A percentile compares a stretch with the other conserved stretches of the same genome.
Evolutionary conservation across 1,139 yeast species (phyloP).

Genomic region (Saccharomyces pastorianus): DNA sequence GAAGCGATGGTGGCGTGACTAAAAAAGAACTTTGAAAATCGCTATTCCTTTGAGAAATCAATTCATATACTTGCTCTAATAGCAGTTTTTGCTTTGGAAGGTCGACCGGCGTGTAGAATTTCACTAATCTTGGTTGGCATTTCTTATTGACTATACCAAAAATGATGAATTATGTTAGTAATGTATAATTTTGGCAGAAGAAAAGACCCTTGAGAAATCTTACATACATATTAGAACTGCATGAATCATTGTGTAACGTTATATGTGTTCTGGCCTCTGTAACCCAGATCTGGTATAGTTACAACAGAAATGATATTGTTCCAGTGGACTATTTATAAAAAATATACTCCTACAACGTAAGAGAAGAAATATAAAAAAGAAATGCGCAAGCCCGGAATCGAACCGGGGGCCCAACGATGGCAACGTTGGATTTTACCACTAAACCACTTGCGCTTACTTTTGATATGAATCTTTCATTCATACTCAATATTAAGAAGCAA

Average conservation of each 20-base stretch:
- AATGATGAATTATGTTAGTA: constrained; percentile 6
- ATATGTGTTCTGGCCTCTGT: neutral
- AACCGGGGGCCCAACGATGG: constrained; percentile 1
- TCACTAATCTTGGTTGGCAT: constrained; percentile 86
- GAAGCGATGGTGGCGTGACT: constrained; percentile 38
- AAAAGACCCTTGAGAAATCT: neutral
- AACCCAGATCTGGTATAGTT: neutral
- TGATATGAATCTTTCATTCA: neutral
- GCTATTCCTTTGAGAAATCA: constrained; percentile 25
- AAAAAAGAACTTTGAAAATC: constrained; percentile 29
- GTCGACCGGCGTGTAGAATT: constrained; percentile 81
- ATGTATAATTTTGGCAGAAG: neutral
- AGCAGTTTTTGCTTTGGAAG: constrained; percentile 28
- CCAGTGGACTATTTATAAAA: neutral
- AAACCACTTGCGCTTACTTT: neutral
- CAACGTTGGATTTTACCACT: constrained; percentile 1
- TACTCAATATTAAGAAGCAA: no score
- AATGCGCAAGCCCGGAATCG: constrained; percentile 1
- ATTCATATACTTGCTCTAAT: constrained; percentile 30
- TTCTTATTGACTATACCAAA: constrained; percentile 60
- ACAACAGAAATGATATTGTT: neutral
- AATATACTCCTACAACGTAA: neutral
- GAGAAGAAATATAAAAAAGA: neutral
- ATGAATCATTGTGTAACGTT: constrained; percentile 54
- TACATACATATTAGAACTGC: constrained; percentile 78